Base-by-base conservation (phyloP, 2,329 filamentous ascomycete species). In the Penicillium sp. region DNA sequence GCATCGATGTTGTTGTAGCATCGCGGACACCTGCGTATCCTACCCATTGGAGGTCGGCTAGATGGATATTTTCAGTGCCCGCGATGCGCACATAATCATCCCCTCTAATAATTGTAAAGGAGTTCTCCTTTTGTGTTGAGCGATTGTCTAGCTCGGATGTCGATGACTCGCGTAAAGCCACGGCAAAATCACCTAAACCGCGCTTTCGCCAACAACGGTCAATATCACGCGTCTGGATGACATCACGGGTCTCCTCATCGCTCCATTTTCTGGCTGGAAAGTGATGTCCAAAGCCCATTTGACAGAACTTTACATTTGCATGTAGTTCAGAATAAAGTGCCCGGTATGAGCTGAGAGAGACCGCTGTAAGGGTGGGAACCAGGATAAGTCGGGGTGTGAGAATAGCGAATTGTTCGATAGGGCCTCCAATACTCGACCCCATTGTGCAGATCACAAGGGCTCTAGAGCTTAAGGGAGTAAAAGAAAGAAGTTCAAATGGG, bases 1-100 rank as follows among this genome's bases (percentile, higher is more conserved):
- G 61, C 13, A 64, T 26, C 2, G 61, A 64, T 2, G 61, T 63
- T 9, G 60, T 65, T 4, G 56, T 57, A 14, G 55, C 62, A 56
- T 64, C 61, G 11, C 61, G 62, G 23, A 65, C 29, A 32, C 61
- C 61, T 23, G 61, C 50, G 41, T 65, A 65, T 8, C 61, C 62
- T 18, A 61, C 52, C 61, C 62, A 65, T 26, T 56, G 29, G 4
- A 55, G 45, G 11, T 46, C 23, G 23, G 56, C 26, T 2, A 64
- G 42, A 6, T 39, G 14, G 14, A 14, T 13, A 11, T 56, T 11
- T n/a, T 51, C 23, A 8, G 8, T 9, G 1, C 53, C 47, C 1
- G 23, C 32, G 10, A 60, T 7, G 1, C 14, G 13, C 1, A 29
- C n/a, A 38, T 50, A 57, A 2, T 48, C 39, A 13, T 41, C 9